These are phyloP conservation scores for Somion occarium DNA, from an alignment of 1,284 basidiomycete genomes.

Conservation along the genomic window DNA sequence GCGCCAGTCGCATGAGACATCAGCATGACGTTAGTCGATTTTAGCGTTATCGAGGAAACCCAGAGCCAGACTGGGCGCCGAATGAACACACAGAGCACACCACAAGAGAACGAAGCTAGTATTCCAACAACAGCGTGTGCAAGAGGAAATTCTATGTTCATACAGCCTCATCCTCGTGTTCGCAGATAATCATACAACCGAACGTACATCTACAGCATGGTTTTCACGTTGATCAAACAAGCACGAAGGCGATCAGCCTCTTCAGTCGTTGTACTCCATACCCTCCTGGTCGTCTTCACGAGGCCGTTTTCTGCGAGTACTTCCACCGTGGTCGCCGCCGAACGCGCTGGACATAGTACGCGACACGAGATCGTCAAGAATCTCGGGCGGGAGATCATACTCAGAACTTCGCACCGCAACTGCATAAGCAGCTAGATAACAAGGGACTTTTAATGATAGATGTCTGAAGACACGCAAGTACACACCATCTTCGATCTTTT, in stretches of 20 bases:
- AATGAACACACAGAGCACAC: too few relatives aligned
- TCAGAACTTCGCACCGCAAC: constrained; percentile 67
- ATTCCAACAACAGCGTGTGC: too few relatives aligned
- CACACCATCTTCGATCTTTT: constrained; percentile 93
- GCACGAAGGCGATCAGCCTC: not conserved
- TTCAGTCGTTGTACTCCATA: not conserved
- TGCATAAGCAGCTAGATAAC: constrained; percentile 58
- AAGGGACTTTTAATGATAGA: not conserved
- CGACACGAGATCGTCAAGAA: constrained; percentile 62
- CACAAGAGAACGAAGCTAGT: too few relatives aligned
- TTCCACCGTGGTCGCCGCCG: constrained; percentile 7
- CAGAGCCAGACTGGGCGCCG: too few relatives aligned
- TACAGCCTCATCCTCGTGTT: not conserved
- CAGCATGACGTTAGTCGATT: too few relatives aligned
- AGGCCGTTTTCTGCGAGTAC: constrained; percentile 5
- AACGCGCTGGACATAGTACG: constrained; percentile 32
- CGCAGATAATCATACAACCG: constrained; percentile 1
- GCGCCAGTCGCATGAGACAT: too few relatives aligned
- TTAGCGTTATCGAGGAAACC: too few relatives aligned
- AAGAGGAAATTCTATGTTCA: too few relatives aligned
- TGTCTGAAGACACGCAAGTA: not conserved
- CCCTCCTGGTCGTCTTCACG: constrained; percentile 6
- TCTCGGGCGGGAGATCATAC: constrained; percentile 60
- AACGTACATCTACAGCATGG: constrained; percentile 3
- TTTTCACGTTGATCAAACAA: not conserved